Evolutionary conservation across 202 grass and related monocot genomes (phyloP), one percentile per base, ranked within the genome.

Genomic region (Miscanthus sacchariflorus): DNA sequence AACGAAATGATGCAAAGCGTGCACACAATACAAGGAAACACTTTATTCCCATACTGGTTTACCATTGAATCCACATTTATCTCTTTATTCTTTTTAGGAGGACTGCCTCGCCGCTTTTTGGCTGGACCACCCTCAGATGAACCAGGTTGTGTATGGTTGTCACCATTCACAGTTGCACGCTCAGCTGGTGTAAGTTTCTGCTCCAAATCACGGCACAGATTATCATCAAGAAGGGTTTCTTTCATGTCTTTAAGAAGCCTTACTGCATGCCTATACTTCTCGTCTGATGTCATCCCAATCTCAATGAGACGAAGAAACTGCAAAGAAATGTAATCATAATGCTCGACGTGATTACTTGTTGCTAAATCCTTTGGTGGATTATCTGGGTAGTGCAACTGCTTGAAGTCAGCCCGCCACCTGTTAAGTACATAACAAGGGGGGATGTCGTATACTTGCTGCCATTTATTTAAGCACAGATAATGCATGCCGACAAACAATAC

Each of bases 251-350:
- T 84, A 70, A 95, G 81, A 72, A 95, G 63, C 36, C 81, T 90
- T 49, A 92, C 38, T 38, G 86, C 88, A 89, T 76, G 80, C 45
- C 84, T 84, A 88, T 92, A 92, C 76, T 92, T 95, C 38, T 91
- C 90, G 74, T 92, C 80, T 30, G 93, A 95, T 85, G 73, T 50
- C 33, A 80, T 65, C 63, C 93, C 90, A 68, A 92, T 86, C 70
- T 95, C 90, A 85, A 91, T 83, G 85, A 95, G 90, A 74, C 84
- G 93, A 79, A 95, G 90, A 81, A 91, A 95, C 58, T 90, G 83
- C 83, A 84, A 84, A 82, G 93, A 91, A 33, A 91, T 80, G 79
- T 92, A 86, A 87, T 95, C 90, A 79, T 92, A 95, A 40, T 88
- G 88, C 33, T 95, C 93, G 46, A 95, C 56, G 43, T 87, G 88